Conservation (phyloP, 805 yeast genomes). For the Kurtzmaniella cleridarum region DNA sequence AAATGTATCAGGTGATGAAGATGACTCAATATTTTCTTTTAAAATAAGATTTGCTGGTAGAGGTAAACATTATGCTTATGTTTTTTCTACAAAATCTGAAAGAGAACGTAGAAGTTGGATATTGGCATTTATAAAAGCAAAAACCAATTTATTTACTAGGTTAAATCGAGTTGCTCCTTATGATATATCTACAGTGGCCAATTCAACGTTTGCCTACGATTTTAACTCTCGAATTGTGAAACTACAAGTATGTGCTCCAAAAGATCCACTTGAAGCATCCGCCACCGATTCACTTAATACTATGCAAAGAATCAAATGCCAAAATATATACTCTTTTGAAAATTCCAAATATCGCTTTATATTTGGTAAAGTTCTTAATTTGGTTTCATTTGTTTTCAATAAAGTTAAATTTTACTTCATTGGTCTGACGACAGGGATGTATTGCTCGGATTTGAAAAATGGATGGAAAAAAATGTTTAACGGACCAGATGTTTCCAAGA, state of each 20-base stretch:
- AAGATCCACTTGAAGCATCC: constrained; percentile 44
- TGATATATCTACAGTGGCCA: constrained; percentile 46
- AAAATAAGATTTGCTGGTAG: constrained; percentile 52
- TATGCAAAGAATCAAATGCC: constrained; percentile 13
- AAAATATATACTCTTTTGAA: constrained; percentile 19
- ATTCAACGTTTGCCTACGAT: constrained; percentile 62
- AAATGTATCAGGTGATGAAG: constrained; percentile 12
- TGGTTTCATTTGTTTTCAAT: constrained; percentile 41
- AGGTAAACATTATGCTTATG: constrained; percentile 50
- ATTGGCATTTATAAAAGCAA: constrained; percentile 43
- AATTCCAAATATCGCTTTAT: constrained; percentile 19
- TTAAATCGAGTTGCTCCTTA: constrained; percentile 47
- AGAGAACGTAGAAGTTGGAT: constrained; percentile 59
- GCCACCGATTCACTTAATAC: constrained; percentile 15
- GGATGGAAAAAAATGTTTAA: constrained; percentile 59
- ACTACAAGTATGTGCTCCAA: constrained; percentile 47
- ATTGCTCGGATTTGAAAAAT: constrained; percentile 39
- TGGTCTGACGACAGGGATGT: constrained; percentile 64
- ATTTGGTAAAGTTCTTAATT: constrained; percentile 36
- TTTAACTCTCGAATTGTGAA: constrained; percentile 43
- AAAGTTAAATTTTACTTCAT: constrained; percentile 44
- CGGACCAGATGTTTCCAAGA: constrained; percentile 46
- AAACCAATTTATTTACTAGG: constrained; percentile 27
- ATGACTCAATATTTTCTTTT: constrained; percentile 36
- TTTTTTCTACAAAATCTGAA: constrained; percentile 42